Evolutionary conservation across 495 filamentous ascomycete species (phyloP), one percentile per base, ranked within the genome.

Genomic region (Xylaria bambusicola): DNA sequence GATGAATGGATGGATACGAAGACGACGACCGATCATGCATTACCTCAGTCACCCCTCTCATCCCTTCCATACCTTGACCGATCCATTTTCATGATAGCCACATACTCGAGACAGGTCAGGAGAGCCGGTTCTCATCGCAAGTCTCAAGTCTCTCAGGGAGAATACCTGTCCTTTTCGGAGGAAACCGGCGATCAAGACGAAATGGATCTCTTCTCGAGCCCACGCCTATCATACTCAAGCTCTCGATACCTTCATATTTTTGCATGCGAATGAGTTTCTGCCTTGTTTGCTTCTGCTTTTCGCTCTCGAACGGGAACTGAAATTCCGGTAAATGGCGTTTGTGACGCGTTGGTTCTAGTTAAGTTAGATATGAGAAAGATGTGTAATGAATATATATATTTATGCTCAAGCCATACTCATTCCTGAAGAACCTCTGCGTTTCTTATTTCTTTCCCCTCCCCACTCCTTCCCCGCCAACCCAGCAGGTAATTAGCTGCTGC

Each of bases 1-100:
- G 27, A 58, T 50, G 35, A 27, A 27, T 41, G 51, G 20, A 48
- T 44, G 36, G 47, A 51, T 35, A 51, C 47, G 46, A 58, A 44
- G 23, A 51, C 35, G 8, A 50, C 36, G 56, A 45, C 26, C 56
- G 46, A 58, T 2, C 3, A 54, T n/a, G 38, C 9, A 23, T 6
- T 26, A 10, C 21, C 20, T 12, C 6, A 4, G 26, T 8, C 18
- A 35, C 1, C 49, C 33, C 8, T 44, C 35, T 49, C 36, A 35
- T 12, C 20, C 49, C 1, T 40, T 9, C 41, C 33, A 23, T n/a
- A 17, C 33, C 26, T 38, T 26, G 7, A 23, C 20, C 42, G 6
- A 10, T 13, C 45, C 10, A 24, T 36, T 49, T 35, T 41, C 45
- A 57, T 21, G 54, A 49, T 47, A 46, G 36, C 42, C 26, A 49